A percentile compares a stretch with the other conserved stretches of the same genome.
These are phyloP conservation scores for Syzygium grande DNA, from an alignment of 345 rosid species.

Conservation along the genomic window DNA sequence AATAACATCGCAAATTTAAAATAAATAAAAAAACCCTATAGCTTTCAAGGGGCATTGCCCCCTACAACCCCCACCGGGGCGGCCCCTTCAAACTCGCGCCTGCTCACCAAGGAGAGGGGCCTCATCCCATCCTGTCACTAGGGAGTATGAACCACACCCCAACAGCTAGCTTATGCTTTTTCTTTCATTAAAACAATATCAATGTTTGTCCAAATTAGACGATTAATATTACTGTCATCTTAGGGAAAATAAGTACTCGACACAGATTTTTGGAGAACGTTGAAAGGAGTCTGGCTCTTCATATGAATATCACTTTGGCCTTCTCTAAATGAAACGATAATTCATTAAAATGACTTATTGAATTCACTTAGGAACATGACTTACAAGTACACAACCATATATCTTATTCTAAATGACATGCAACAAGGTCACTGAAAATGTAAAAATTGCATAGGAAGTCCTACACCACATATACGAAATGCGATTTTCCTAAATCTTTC, in stretches of 20 bases:
- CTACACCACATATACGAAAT: neutral
- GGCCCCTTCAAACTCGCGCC: too few relatives aligned
- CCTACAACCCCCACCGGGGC: too few relatives aligned
- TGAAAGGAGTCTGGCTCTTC: neutral
- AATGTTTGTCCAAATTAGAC: neutral
- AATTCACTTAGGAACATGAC: neutral
- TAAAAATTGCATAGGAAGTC: neutral
- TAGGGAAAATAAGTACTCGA: neutral
- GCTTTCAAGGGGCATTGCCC: too few relatives aligned
- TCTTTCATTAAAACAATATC: neutral
- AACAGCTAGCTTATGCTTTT: too few relatives aligned
- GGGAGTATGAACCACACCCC: too few relatives aligned
- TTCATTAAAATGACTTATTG: too few relatives aligned
- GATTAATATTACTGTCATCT: neutral
- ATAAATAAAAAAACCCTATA: too few relatives aligned
- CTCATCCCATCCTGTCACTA: too few relatives aligned
- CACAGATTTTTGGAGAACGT: neutral
- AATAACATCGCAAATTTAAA: too few relatives aligned
- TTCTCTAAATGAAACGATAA: neutral
- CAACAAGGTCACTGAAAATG: too few relatives aligned
- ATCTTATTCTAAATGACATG: neutral
- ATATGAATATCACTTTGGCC: neutral
- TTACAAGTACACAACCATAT: neutral
- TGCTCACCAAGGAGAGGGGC: too few relatives aligned
- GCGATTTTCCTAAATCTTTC: too few relatives aligned